These are phyloP conservation scores for Punica granatum DNA, from an alignment of 345 rosid species.

Conservation along the genomic window DNA sequence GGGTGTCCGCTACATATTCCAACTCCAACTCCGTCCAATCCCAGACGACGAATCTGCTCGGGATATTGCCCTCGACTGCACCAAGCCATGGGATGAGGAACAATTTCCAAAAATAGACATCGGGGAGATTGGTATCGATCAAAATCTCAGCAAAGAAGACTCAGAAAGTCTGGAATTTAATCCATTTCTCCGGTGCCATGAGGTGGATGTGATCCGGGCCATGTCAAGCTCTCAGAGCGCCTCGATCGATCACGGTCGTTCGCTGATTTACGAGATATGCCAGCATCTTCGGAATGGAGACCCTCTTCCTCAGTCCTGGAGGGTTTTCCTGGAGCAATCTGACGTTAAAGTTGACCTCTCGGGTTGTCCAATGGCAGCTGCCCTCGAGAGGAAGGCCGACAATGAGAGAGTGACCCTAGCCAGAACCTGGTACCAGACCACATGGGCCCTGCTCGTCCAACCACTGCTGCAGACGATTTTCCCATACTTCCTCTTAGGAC, in stretches of 20 bases:
- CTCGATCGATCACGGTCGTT: constrained; percentile 67
- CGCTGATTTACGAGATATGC: constrained; percentile 57
- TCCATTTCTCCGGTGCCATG: constrained; percentile 35
- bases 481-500: constrained; percentile 44
- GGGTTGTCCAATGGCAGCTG: constrained; percentile 57
- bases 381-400: constrained; percentile 17
- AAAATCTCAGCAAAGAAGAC: constrained; percentile 39
- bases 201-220: constrained; percentile 52
- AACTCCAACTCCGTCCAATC: constrained; percentile 39
- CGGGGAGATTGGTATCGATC: constrained; percentile 42
- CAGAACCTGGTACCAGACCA: constrained; percentile 41
- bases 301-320: constrained; percentile 62
- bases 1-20: constrained; percentile 51
- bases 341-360: constrained; percentile 60
- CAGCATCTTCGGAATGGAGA: constrained; percentile 47
- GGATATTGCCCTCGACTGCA: constrained; percentile 50
- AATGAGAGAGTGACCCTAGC: constrained; percentile 30
- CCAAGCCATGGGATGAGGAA: constrained; percentile 50
- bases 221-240: constrained; percentile 49
- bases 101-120: constrained; percentile 41
- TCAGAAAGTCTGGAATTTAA: constrained; percentile 51
- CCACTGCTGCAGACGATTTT: constrained; percentile 48
- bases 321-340: constrained; percentile 47
- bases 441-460: constrained; percentile 42
- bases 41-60: constrained; percentile 33